Base-by-base conservation (phyloP, 2,329 filamentous ascomycete genomes). In the Penicillium sp. region DNA sequence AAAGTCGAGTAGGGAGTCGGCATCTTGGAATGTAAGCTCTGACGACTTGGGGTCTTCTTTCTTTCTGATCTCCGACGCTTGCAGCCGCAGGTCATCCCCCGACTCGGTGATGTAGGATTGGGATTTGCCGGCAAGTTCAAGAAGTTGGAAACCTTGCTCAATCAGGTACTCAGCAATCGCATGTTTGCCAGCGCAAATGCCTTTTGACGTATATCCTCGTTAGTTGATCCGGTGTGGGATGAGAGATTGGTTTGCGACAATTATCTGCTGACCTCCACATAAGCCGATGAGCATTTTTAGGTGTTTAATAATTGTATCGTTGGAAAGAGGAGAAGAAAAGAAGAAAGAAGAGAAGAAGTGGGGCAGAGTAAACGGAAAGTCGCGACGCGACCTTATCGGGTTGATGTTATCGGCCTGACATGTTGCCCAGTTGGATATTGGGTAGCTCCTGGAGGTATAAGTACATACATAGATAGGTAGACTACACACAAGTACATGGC, bases 161-260 rank as follows among this genome's bases (percentile, higher is more conserved):
- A 90, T 81, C 8, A 98, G 80, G 67, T 95, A 96, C 48, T 87
- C 81, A 51, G 89, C 89, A 57, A 97, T 87, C 9, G 88, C 88
- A 65, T 83, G 84, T 74, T 96, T 97, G 63, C 93, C 93, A 43
- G 91, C 84, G 73, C 90, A 97, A 62, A 96, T 91, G 63, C 87
- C 90, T 93, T 31, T 42, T 31, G 40, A 22, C 13, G 15, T 24
- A 15, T 32, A 41, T 24, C 40, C 17, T 42, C 24, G 45, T 63
- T 51, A 62, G 55, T 61, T 43, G 21, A 43, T 39, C 41, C 19
- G 6, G 13, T n/a, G 13, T 39, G 15, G 8, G 22, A 21, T 22
- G 13, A n/a, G 6, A 8, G 13, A 3, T 34, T 41, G 19, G 24
- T 38, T 40, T 29, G 42, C 24, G 19, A 19, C n/a, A 26, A 42